Base-by-base conservation (phyloP, 495 filamentous ascomycete genomes). In the Usnea hakonensis region DNA sequence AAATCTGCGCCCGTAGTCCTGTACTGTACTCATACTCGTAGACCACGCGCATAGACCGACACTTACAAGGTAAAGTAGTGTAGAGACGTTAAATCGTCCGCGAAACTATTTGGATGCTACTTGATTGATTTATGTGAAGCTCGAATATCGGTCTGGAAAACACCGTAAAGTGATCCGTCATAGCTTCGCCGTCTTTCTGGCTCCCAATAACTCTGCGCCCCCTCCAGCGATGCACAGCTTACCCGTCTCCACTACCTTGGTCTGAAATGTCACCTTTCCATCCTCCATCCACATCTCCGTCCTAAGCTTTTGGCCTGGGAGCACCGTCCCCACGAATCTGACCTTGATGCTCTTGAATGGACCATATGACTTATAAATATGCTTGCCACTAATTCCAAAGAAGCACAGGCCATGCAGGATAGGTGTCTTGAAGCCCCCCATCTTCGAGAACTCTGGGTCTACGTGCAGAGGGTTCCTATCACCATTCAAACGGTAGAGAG, bases 281-380 rank as follows among this genome's bases (percentile, higher is more conserved):
- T 85, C 88, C 71, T 93, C 91, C 82, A 91, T 96, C 94, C 94
- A 98, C 90, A 96, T 95, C 84, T 97, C 94, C 36, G 92, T 97
- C 69, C 85, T 83, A 40, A 98, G 83, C 57, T 90, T 97, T 84
- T 98, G 90, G 8, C 94, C 95, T 1, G 94, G 95, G 30, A 93
- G 67, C 3, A 98, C 94, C 16, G 90, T 87, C 44, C 94, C 95
- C 7, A 91, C 92, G 76, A 98, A 98, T 64, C 94, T 77, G 8
- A 97, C 94, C 83, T 98, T 98, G 74, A 97, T 84, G 76, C 94
- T 97, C 80, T 87, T 90, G 78, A 87, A 95, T 60, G 81, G 74
- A 26, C 94, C 94, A 73, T 84, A 97, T 66, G 80, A 88, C 73
- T 87, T 79, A 72, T 91, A 88, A 50, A 98, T 85, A 64, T 90